A percentile compares a stretch with the other conserved stretches of the same genome.
Conservation (phyloP, 2,329 filamentous ascomycete genomes). For the Hypoxylon sp. region DNA sequence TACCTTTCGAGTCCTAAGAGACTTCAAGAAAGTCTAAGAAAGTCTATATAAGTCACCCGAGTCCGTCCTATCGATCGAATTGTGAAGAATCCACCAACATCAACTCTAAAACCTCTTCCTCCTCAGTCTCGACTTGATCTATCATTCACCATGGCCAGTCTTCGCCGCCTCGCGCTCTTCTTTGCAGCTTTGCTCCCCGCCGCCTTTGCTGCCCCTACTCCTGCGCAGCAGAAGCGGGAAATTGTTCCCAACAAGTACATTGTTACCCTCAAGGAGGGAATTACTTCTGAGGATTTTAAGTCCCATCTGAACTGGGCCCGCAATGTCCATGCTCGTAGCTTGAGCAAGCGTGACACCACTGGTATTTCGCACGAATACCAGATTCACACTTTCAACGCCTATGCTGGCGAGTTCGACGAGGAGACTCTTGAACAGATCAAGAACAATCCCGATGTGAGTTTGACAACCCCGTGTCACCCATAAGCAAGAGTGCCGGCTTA, state of each 20-base stretch:
- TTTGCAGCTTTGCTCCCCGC: constrained; percentile 53
- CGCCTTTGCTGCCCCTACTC: constrained; percentile 50
- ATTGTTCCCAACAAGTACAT: constrained; percentile 55
- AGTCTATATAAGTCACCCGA: constrained; percentile 41
- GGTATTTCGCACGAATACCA: constrained; percentile 61
- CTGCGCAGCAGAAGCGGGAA: constrained; percentile 46
- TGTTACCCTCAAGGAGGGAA: constrained; percentile 52
- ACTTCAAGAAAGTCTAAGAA: constrained; percentile 20
- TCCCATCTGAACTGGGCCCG: constrained; percentile 56
- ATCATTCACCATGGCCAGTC: constrained; percentile 48
- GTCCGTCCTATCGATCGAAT: constrained; percentile 13
- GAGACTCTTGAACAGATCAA: constrained; percentile 59
- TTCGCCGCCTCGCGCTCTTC: constrained; percentile 52
- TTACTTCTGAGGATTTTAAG: constrained; percentile 53
- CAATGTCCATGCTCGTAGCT: constrained; percentile 57
- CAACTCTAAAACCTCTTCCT: constrained; percentile 20
- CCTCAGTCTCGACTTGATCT: background rate
- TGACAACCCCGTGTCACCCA: background rate
- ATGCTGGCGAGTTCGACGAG: constrained; percentile 62
- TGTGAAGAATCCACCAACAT: constrained; percentile 17
- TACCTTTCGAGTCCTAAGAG: background rate
- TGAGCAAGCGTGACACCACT: constrained; percentile 54
- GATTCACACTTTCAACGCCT: constrained; percentile 60
- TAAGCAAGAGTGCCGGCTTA: background rate
- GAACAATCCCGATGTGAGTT: constrained; percentile 54